A percentile compares a stretch with the other conserved stretches of the same genome.
These are phyloP conservation scores for Zelonia costaricensis DNA, from an alignment of 208 protist genomes.

Conservation along the genomic window DNA sequence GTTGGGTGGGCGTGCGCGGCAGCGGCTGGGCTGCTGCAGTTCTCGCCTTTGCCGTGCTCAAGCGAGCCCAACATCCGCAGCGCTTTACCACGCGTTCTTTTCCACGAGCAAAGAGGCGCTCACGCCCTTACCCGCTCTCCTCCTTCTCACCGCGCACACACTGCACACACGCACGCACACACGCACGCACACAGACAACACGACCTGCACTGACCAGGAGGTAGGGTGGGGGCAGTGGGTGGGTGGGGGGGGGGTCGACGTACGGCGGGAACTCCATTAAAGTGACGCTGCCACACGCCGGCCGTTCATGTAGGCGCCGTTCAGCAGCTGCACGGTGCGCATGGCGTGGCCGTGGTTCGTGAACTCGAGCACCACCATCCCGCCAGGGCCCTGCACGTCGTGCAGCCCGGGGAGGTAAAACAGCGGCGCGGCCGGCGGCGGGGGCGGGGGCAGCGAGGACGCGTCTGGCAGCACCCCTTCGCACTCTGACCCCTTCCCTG, in stretches of 20 bases:
- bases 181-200: not conserved
- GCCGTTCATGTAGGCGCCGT: conserved; percentile 76
- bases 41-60: too few species aligned
- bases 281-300: conserved; percentile 55
- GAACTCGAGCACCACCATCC: conserved; percentile 69
- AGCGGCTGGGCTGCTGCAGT: too few species aligned
- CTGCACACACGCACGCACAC: not conserved
- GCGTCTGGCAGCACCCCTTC: conserved; percentile 23
- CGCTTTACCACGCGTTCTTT: too few species aligned
- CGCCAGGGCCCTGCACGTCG: conserved; percentile 59
- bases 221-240: too few species aligned
- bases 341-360: conserved; percentile 29
- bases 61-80: too few species aligned
- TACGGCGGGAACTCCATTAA: conserved; percentile 13
- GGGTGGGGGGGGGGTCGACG: too few species aligned
- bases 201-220: too few species aligned
- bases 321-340: conserved; percentile 42
- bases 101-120: too few species aligned
- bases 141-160: not conserved
- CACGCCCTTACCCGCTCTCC: too few species aligned
- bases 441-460: conserved; percentile 13
- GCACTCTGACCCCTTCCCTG: not conserved
- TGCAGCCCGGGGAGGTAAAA: conserved; percentile 41
- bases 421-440: not conserved
- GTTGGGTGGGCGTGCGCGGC: too few species aligned